Percentiles rank a stretch among this genome's conserved stretches.
Evolutionary conservation across 1,284 basidiomycete species (phyloP).

Genomic region (Flammula alnicola): DNA sequence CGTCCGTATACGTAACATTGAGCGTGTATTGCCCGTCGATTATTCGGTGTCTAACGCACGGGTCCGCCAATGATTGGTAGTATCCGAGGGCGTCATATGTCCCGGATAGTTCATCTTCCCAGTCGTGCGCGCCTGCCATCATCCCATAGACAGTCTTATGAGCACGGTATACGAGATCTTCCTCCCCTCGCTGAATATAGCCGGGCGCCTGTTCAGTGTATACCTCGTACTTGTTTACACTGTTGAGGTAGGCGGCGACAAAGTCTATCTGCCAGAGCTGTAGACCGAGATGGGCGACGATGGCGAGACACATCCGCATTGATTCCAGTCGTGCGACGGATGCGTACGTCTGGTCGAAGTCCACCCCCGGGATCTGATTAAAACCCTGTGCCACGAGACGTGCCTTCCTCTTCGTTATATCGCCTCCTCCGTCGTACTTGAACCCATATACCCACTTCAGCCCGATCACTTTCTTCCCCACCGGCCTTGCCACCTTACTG

Average conservation of each 20-base stretch:
- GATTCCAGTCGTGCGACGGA: conserved; percentile 37
- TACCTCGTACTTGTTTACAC: conserved; percentile 22
- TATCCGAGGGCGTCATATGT: background rate
- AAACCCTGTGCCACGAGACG: too few relatives aligned
- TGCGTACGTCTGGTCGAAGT: conserved; percentile 43
- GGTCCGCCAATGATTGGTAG: background rate
- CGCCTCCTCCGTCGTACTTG: too few relatives aligned
- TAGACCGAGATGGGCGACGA: conserved; percentile 30
- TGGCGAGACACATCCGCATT: conserved; percentile 31
- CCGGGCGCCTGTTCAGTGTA: conserved; percentile 27
- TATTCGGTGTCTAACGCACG: too few relatives aligned
- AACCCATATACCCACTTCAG: too few relatives aligned
- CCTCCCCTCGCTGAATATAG: conserved; percentile 18
- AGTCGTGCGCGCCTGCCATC: conserved; percentile 1
- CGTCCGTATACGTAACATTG: too few relatives aligned
- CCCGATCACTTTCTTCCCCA: too few relatives aligned
- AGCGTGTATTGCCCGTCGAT: too few relatives aligned
- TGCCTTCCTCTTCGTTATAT: too few relatives aligned
- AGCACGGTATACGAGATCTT: conserved; percentile 13
- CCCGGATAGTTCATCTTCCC: conserved; percentile 1
- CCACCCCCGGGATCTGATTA: too few relatives aligned
- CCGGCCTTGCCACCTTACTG: too few relatives aligned
- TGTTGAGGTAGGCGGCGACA: conserved; percentile 37
- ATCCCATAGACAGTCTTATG: background rate
- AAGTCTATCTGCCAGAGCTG: conserved; percentile 38